Evolutionary conservation across 768 basidiomycete genomes (phyloP).

Genomic region (Pholiota conissans): DNA sequence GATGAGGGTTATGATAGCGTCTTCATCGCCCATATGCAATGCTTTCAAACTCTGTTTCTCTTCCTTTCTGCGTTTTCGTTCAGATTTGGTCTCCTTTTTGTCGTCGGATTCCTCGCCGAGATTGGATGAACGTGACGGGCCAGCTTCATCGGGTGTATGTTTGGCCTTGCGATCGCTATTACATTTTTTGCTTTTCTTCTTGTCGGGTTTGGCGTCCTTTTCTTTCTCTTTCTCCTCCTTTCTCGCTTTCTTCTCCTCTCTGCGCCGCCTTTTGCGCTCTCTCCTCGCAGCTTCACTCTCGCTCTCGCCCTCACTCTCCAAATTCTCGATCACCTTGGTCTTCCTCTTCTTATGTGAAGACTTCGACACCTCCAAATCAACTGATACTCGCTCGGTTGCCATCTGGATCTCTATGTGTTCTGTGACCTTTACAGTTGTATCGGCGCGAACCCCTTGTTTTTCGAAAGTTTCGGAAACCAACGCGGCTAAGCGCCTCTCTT

Average conservation of each 20-base stretch:
- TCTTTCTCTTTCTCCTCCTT: slow-evolving; percentile 9
- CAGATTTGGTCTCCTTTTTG: slow-evolving; percentile 9
- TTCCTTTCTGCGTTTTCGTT: slow-evolving; percentile 16
- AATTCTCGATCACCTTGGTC: not conserved
- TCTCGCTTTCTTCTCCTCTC: slow-evolving; percentile 16
- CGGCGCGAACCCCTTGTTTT: slow-evolving; percentile 11
- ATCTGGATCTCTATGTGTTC: slow-evolving; percentile 21
- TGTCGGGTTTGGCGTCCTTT: slow-evolving; percentile 3
- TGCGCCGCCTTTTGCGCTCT: slow-evolving; percentile 12
- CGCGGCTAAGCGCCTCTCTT: slow-evolving; percentile 14
- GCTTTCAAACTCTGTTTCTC: slow-evolving; percentile 8
- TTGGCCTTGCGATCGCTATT: not conserved
- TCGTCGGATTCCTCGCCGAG: not conserved
- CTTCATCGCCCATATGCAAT: not conserved
- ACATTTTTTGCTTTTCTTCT: slow-evolving; percentile 12
- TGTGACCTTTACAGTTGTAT: slow-evolving; percentile 13
- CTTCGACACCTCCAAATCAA: slow-evolving; percentile 21
- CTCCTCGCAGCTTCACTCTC: slow-evolving; percentile 12
- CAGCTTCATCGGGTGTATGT: slow-evolving; percentile 7
- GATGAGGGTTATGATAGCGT: not conserved
- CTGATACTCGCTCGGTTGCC: slow-evolving; percentile 6
- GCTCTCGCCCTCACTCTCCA: slow-evolving; percentile 7
- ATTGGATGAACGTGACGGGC: not conserved
- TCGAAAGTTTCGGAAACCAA: slow-evolving; percentile 15
- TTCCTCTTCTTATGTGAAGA: slow-evolving; percentile 12